phyloP scores from a whole-genome alignment of 2,329 filamentous ascomycete genomes.

The Stachybotrys elegans region DNA sequence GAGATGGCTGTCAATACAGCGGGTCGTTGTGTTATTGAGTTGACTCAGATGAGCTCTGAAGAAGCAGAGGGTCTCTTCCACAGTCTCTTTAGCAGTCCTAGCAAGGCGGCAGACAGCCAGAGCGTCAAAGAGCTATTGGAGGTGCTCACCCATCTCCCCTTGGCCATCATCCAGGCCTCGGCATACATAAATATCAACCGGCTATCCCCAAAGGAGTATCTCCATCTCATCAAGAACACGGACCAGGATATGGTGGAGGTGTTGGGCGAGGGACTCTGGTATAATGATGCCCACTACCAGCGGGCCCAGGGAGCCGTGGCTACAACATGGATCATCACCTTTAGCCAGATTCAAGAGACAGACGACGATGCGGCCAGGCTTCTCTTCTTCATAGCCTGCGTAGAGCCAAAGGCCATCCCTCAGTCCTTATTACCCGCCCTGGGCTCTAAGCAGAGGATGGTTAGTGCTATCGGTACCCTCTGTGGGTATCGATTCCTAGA shows the following conservation, averaged over 20 bases:
- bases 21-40: neutral
- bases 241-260: conserved; percentile 21
- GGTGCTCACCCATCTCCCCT: conserved; percentile 31
- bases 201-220: conserved; percentile 19
- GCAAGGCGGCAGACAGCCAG: too few relatives aligned
- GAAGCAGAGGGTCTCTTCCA: neutral
- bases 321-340: conserved; percentile 32
- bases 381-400: conserved; percentile 34
- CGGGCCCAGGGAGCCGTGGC: conserved; percentile 23
- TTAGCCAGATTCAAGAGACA: conserved; percentile 27
- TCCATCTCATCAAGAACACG: conserved; percentile 17
- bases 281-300: conserved; percentile 24
- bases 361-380: conserved; percentile 26
- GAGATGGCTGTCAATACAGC: neutral
- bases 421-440: conserved; percentile 24
- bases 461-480: conserved; percentile 24
- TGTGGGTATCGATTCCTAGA: conserved; percentile 26
- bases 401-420: conserved; percentile 35
- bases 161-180: conserved; percentile 31
- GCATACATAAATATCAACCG: conserved; percentile 30
- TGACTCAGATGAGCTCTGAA: neutral
- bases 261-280: conserved; percentile 25
- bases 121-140: conserved; percentile 17
- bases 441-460: conserved; percentile 13
- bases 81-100: neutral